Evolutionary conservation across 106 monocot genomes (phyloP).

Genomic region (Platanthera guangdongensis): DNA sequence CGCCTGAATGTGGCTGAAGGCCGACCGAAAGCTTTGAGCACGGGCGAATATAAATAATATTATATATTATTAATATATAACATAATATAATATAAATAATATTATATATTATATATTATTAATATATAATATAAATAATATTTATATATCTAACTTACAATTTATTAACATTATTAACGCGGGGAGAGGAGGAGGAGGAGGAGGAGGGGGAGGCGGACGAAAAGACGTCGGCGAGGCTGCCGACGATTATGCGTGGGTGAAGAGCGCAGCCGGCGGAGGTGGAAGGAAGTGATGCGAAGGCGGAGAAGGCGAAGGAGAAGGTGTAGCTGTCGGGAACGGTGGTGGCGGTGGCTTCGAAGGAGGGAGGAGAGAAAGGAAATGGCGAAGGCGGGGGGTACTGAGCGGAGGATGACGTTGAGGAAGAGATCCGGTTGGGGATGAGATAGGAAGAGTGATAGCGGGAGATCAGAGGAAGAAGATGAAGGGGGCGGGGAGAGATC

Average conservation of each 20-base stretch:
- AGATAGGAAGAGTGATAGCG: constrained; percentile 37
- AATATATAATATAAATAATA: no score
- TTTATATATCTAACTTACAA: no score
- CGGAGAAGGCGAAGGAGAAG: constrained; percentile 27
- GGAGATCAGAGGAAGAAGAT: constrained; percentile 9
- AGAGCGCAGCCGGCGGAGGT: constrained; percentile 20
- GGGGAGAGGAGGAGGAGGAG: no score
- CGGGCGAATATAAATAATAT: no score
- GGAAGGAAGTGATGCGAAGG: constrained; percentile 13
- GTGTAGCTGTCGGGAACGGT: constrained; percentile 40
- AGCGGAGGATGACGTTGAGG: constrained; percentile 58
- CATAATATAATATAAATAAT: no score
- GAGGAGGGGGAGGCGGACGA: no score
- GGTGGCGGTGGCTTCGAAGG: constrained; percentile 23
- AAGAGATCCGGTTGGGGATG: constrained; percentile 47
- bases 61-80: no score
- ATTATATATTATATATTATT: no score
- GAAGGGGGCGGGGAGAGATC: constrained; percentile 15
- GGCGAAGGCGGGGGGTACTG: constrained; percentile 14
- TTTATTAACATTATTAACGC: no score
- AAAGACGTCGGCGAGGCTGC: constrained; percentile 28
- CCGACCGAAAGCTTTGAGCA: no score
- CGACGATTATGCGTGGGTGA: constrained; percentile 36
- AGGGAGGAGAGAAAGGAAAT: constrained; percentile 32
- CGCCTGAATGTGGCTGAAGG: no score